Conservation (phyloP, 768 basidiomycete genomes). For the Termitomyces sp. region DNA sequence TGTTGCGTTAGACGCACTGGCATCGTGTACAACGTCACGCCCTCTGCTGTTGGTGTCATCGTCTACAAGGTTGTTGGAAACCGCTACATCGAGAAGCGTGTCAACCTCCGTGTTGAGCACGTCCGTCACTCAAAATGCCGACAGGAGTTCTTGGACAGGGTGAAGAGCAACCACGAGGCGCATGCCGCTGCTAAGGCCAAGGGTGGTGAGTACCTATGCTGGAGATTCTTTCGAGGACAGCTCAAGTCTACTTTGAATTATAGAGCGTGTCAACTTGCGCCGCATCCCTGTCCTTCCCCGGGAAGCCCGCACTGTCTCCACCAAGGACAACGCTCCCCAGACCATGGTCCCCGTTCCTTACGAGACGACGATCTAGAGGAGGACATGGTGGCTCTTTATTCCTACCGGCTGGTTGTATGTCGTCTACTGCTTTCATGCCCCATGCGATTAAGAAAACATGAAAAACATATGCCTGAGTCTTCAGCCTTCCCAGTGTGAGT, state of each 20-base stretch:
- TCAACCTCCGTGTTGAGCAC: constrained; percentile 97
- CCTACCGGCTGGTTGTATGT: constrained; percentile 20
- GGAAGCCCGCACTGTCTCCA: constrained; percentile 68
- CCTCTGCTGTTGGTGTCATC: constrained; percentile 91
- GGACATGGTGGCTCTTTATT: constrained; percentile 10
- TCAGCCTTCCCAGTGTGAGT: not conserved
- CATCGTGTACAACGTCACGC: constrained; percentile 97
- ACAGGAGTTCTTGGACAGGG: constrained; percentile 95
- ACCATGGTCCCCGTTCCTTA: constrained; percentile 91
- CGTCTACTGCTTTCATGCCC: constrained; percentile 19
- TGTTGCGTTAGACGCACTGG: constrained; percentile 74
- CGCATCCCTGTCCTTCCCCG: constrained; percentile 83
- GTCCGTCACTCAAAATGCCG: constrained; percentile 95
- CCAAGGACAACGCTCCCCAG: constrained; percentile 74
- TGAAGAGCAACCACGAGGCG: constrained; percentile 83
- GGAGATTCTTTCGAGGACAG: not conserved
- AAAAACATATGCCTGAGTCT: constrained; percentile 8
- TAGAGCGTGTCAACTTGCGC: constrained; percentile 80
- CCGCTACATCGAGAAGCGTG: constrained; percentile 98
- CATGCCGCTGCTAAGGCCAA: constrained; percentile 85
- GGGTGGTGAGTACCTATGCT: constrained; percentile 60
- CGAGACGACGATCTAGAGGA: constrained; percentile 90
- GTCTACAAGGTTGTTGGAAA: constrained; percentile 98
- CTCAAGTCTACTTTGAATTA: constrained; percentile 1
- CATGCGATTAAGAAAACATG: constrained; percentile 22